Base-by-base conservation (phyloP, 768 basidiomycete species). In the Lentinula raphanica region DNA sequence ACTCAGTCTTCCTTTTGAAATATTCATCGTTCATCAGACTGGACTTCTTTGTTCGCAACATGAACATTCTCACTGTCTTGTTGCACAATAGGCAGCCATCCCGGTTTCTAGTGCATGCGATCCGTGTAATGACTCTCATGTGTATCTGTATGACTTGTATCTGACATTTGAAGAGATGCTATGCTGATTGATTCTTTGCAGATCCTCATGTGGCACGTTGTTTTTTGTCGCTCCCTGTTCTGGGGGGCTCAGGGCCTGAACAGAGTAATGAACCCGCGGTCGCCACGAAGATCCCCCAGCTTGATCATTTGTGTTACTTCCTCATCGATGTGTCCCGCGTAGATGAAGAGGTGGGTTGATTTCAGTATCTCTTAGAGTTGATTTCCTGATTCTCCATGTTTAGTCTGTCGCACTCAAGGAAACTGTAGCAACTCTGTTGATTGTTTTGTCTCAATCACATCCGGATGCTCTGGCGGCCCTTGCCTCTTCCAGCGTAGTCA, bases 121-220 rank as follows among this genome's bases (percentile, higher is more conserved):
- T 77, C 17, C 77, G 80, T n/a, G 60, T 86, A 13, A 69, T 91
- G 27, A 67, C 79, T 17, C 68, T 83, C 54, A 66, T 88, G 39
- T 81, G 81, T 19, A 80, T 81, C 35, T 76, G 84, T 86, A 63
- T 60, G 85, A 72, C 49, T 25, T n/a, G n/a, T n/a, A 40, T 49
- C 49, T 27, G 23, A 51, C 44, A 17, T 21, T 56, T 32, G 29
- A 6, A 59, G 31, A 46, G 21, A 53, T 46, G 21, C 57, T 42
- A 35, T 36, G 21, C 49, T 57, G 58, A 60, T 50, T 29, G 56
- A 54, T 38, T 19, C 40, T 28, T 38, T 56, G 11, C 42, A 86
- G 84, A 81, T 65, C 67, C 68, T 46, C 61, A 62, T 29, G 65
- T 85, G 13, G 76, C 69, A 61, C 76, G 69, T 48, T 66, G 66